Percentiles rank a stretch among this genome's conserved stretches.
phyloP scores from a whole-genome alignment of 441 rosid species.

The Eruca vesicaria region DNA sequence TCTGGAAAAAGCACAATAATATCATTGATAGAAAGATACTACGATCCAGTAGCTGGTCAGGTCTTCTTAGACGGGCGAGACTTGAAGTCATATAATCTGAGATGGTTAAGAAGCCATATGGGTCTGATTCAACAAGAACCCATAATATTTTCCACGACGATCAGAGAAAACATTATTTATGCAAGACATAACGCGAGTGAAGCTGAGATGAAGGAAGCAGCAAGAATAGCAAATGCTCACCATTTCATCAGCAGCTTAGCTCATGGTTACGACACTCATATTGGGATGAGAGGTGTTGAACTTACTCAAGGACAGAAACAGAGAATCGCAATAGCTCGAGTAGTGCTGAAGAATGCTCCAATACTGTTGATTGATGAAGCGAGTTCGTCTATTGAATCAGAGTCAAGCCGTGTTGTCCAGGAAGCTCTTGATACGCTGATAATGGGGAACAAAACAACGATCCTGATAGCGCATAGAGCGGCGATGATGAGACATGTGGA shows the following conservation, averaged over 20 bases:
- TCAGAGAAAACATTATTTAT: constrained; percentile 90
- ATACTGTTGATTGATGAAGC: constrained; percentile 94
- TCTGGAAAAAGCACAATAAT: constrained; percentile 99
- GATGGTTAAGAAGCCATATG: constrained; percentile 92
- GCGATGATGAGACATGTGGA: constrained; percentile 99
- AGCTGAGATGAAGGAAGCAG: constrained; percentile 98
- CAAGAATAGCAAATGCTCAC: constrained; percentile 98
- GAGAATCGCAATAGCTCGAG: constrained; percentile 94
- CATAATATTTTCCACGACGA: constrained; percentile 89
- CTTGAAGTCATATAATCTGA: constrained; percentile 79
- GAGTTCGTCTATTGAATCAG: constrained; percentile 91
- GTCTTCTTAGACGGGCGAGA: constrained; percentile 88
- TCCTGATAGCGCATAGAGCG: constrained; percentile 94
- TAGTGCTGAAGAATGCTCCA: constrained; percentile 95
- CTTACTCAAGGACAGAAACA: constrained; percentile 98
- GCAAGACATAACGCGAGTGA: constrained; percentile 98
- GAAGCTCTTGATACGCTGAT: constrained; percentile 95
- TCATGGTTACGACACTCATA: constrained; percentile 95
- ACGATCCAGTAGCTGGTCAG: constrained; percentile 99
- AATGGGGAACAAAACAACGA: constrained; percentile 97
- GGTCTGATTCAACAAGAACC: constrained; percentile 99
- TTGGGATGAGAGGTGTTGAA: constrained; percentile 98
- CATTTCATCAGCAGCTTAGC: constrained; percentile 98
- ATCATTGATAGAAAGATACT: constrained; percentile 94
- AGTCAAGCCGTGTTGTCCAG: constrained; percentile 96